Conservation (phyloP, 2,329 filamentous ascomycete genomes). For the Paraphoma sp. region DNA sequence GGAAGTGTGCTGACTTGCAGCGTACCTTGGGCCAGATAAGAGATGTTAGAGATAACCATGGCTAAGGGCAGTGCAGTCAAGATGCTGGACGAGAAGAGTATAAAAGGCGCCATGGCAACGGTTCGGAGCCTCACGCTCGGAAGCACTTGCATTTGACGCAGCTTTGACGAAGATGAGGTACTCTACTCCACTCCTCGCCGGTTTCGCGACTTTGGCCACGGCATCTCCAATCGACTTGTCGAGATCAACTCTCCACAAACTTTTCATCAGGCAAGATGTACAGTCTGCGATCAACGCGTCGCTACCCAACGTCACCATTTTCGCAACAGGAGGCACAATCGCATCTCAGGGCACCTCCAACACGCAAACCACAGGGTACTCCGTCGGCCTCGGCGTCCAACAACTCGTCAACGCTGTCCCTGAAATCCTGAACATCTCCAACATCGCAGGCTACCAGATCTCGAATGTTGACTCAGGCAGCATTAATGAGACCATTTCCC, state of each 20-base stretch:
- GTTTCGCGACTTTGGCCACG: slow-evolving; percentile 25
- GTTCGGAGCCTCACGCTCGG: background rate
- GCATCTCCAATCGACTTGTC: slow-evolving; percentile 30
- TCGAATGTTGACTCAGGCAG: slow-evolving; percentile 44
- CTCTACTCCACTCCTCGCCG: slow-evolving; percentile 21
- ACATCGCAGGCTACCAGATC: slow-evolving; percentile 58
- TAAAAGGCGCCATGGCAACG: background rate
- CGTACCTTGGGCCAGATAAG: background rate
- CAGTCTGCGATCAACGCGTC: slow-evolving; percentile 50
- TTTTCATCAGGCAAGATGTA: slow-evolving; percentile 40
- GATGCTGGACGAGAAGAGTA: background rate
- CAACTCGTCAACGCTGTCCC: slow-evolving; percentile 63
- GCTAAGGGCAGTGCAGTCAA: background rate
- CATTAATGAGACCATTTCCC: slow-evolving; percentile 57
- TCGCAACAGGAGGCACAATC: slow-evolving; percentile 66
- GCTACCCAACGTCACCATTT: slow-evolving; percentile 64
- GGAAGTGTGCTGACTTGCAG: background rate
- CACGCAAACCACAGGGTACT: slow-evolving; percentile 63
- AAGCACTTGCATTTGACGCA: background rate
- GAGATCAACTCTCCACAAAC: slow-evolving; percentile 19
- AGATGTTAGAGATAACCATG: background rate
- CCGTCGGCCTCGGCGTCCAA: slow-evolving; percentile 58
- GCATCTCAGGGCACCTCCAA: slow-evolving; percentile 59
- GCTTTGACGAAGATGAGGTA: slow-evolving; percentile 28
- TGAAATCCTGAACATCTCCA: slow-evolving; percentile 61